Evolutionary conservation across 768 basidiomycete species (phyloP).

Genomic region (Sarcomyxa edulis): DNA sequence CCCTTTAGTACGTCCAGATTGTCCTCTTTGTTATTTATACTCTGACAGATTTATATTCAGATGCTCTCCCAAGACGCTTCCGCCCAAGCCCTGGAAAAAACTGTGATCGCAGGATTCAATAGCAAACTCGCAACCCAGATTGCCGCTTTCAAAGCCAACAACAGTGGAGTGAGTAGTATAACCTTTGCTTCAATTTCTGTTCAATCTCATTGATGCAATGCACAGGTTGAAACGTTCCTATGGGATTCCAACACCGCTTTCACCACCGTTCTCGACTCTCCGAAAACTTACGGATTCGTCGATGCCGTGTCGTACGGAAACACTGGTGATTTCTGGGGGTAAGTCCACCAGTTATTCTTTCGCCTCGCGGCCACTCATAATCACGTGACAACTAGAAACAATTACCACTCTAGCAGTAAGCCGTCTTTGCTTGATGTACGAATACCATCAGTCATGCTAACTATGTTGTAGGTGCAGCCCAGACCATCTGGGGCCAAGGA

Average conservation of each 20-base stretch:
- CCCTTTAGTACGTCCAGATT: slow-evolving; percentile 26
- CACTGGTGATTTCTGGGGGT: slow-evolving; percentile 52
- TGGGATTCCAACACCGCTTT: slow-evolving; percentile 50
- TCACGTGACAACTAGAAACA: slow-evolving; percentile 34
- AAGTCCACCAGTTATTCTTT: slow-evolving; percentile 11
- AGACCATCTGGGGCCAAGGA: slow-evolving; percentile 29
- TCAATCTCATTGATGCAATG: too few relatives aligned
- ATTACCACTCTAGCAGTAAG: slow-evolving; percentile 51
- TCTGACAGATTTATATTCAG: slow-evolving; percentile 20
- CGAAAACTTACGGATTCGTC: slow-evolving; percentile 48
- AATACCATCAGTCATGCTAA: neutral
- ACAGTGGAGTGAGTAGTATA: slow-evolving; percentile 37
- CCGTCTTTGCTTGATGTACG: neutral
- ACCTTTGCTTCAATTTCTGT: too few relatives aligned
- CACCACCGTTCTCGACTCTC: slow-evolving; percentile 41
- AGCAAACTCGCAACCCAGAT: slow-evolving; percentile 36
- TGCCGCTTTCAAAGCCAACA: slow-evolving; percentile 32
- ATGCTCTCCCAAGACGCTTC: slow-evolving; percentile 40
- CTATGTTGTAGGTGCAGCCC: slow-evolving; percentile 28
- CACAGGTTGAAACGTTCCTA: slow-evolving; percentile 43
- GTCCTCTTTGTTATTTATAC: neutral
- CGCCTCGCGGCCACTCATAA: neutral
- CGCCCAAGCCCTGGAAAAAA: slow-evolving; percentile 34
- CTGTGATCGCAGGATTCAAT: slow-evolving; percentile 49
- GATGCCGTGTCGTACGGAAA: slow-evolving; percentile 44